Conservation (phyloP, 2,329 filamentous ascomycete species). For the Colletotrichum lini region DNA sequence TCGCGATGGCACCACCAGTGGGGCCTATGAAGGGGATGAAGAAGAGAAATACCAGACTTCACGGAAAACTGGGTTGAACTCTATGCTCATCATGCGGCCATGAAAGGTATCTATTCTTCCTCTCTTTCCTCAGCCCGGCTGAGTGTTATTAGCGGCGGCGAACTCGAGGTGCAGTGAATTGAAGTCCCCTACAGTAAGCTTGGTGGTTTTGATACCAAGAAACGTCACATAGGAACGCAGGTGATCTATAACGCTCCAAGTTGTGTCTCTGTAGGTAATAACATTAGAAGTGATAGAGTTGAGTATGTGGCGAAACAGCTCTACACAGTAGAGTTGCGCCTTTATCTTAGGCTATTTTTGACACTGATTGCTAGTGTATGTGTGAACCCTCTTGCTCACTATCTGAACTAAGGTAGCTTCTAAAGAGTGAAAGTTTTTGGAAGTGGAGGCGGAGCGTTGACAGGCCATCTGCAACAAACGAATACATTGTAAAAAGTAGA, state of each 20-base stretch:
- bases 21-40: slow-evolving; percentile 24
- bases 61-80: no score
- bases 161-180: background rate
- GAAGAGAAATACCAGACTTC: slow-evolving; percentile 1
- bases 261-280: background rate
- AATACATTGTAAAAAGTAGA: no score
- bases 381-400: no score
- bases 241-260: background rate
- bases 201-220: background rate
- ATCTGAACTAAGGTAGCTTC: no score
- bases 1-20: background rate
- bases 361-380: no score
- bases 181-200: background rate
- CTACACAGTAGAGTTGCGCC: background rate
- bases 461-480: no score
- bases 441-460: no score
- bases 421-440: no score
- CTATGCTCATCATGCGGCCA: no score
- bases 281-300: background rate
- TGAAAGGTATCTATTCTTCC: no score
- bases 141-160: background rate
- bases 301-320: background rate
- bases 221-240: background rate
- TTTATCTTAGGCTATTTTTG: background rate
- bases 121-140: no score